Percentiles rank a stretch among this genome's conserved stretches.
Evolutionary conservation across 169 alveolate genomes (phyloP).

Genomic region (Plasmodium gallinaceum): DNA sequence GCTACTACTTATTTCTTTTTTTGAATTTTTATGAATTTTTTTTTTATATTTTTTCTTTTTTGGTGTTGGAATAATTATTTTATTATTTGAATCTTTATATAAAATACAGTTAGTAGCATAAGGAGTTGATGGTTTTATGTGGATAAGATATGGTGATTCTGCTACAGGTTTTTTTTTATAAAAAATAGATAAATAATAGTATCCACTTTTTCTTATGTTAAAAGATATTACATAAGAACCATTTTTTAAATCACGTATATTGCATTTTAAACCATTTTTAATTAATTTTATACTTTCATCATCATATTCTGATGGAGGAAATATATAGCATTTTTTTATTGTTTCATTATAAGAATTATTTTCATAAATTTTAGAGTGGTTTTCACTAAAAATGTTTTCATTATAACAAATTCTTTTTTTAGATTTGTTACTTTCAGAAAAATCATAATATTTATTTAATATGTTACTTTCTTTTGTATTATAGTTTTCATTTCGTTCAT

Average conservation of each 20-base stretch:
- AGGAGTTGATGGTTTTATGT: constrained; percentile 40
- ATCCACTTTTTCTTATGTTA: constrained; percentile 36
- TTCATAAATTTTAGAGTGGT: background rate
- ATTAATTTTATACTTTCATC: constrained; percentile 24
- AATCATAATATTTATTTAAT: background rate
- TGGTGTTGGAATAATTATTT: constrained; percentile 6
- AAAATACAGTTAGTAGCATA: constrained; percentile 59
- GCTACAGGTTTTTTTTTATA: constrained; percentile 41
- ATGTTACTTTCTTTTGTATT: background rate
- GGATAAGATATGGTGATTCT: constrained; percentile 48
- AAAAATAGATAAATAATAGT: constrained; percentile 59
- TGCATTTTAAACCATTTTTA: constrained; percentile 32
- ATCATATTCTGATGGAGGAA: constrained; percentile 15
- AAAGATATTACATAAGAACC: constrained; percentile 63
- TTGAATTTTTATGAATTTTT: background rate
- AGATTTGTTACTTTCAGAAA: background rate
- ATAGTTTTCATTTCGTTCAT: background rate
- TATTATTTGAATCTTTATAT: constrained; percentile 23
- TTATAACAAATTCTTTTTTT: background rate
- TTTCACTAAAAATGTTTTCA: background rate
- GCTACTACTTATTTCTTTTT: background rate
- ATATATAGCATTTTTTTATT: constrained; percentile 35
- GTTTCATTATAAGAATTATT: constrained; percentile 35
- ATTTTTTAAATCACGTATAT: constrained; percentile 52
- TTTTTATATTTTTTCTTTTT: background rate